A percentile compares a stretch with the other conserved stretches of the same genome.
Conservation (phyloP, 768 basidiomycete species). For the Rhodotorula sphaerocarpa region DNA sequence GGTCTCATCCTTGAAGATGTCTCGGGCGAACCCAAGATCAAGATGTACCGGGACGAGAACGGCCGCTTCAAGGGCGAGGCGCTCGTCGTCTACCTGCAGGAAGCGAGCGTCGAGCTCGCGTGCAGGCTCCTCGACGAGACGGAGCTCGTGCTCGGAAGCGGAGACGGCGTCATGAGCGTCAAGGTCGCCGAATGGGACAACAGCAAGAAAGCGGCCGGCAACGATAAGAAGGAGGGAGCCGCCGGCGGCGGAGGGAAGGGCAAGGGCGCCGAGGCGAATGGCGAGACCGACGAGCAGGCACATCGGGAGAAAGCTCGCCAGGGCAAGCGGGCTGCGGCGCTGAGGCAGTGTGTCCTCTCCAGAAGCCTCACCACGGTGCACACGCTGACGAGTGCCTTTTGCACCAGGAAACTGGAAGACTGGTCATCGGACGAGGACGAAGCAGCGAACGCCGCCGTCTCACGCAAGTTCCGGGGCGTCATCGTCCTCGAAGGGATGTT, state of each 20-base stretch:
- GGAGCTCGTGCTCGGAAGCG: constrained; percentile 73
- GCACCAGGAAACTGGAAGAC: constrained; percentile 70
- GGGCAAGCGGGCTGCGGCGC: constrained; percentile 66
- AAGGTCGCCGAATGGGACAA: constrained; percentile 69
- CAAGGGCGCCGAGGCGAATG: no score
- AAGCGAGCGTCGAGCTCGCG: constrained; percentile 83
- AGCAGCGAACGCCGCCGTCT: constrained; percentile 35
- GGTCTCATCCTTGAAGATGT: constrained; percentile 82
- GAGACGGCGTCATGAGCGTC: constrained; percentile 64
- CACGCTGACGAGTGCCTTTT: neutral
- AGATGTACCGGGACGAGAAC: constrained; percentile 78
- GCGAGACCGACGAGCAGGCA: no score
- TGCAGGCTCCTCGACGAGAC: constrained; percentile 80
- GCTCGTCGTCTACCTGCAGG: constrained; percentile 92
- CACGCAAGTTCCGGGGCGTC: constrained; percentile 57
- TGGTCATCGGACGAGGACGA: constrained; percentile 79
- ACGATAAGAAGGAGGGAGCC: no score
- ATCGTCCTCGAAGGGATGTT: constrained; percentile 97
- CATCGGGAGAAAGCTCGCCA: constrained; percentile 72
- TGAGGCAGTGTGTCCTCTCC: constrained; percentile 62
- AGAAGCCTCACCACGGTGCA: neutral
- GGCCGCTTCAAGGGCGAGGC: constrained; percentile 90
- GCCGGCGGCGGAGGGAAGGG: no score
- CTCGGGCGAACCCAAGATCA: constrained; percentile 82
- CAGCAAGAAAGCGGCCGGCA: constrained; percentile 52